Conservation (phyloP, 768 basidiomycete genomes). For the Kondoa subrosea region DNA sequence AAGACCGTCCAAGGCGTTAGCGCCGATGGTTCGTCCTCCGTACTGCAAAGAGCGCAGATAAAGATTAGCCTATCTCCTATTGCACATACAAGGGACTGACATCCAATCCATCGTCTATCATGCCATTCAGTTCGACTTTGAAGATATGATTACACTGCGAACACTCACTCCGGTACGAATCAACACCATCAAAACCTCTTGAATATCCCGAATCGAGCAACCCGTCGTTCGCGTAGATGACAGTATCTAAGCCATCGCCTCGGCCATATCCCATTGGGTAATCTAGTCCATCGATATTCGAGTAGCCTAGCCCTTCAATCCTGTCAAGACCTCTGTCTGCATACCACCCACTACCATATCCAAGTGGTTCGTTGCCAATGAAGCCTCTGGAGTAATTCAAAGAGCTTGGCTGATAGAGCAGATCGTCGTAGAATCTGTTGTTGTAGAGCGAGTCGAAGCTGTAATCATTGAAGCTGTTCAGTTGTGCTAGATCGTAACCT, state of each 20-base stretch:
- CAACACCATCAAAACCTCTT: too few species aligned
- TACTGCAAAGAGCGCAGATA: neutral
- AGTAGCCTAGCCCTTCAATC: too few species aligned
- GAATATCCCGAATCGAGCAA: too few species aligned
- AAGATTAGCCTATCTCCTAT: neutral
- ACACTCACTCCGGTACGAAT: too few species aligned
- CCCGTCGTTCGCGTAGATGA: too few species aligned
- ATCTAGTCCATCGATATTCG: too few species aligned
- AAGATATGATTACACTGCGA: too few species aligned
- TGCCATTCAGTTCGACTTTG: too few species aligned
- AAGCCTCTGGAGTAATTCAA: neutral
- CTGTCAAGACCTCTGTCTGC: too few species aligned
- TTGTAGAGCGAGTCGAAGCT: neutral
- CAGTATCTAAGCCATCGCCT: too few species aligned
- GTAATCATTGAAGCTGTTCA: neutral
- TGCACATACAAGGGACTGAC: neutral
- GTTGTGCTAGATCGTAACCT: neutral
- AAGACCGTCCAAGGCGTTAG: neutral
- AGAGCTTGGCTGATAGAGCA: neutral
- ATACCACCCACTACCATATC: neutral
- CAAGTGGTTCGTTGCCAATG: neutral
- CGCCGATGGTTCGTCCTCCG: neutral
- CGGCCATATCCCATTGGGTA: too few species aligned
- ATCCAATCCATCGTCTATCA: neutral
- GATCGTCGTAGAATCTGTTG: neutral